Evolutionary conservation across 495 filamentous ascomycete species (phyloP), one percentile per base, ranked within the genome.

Genomic region (Massariosphaeria phaeospora): DNA sequence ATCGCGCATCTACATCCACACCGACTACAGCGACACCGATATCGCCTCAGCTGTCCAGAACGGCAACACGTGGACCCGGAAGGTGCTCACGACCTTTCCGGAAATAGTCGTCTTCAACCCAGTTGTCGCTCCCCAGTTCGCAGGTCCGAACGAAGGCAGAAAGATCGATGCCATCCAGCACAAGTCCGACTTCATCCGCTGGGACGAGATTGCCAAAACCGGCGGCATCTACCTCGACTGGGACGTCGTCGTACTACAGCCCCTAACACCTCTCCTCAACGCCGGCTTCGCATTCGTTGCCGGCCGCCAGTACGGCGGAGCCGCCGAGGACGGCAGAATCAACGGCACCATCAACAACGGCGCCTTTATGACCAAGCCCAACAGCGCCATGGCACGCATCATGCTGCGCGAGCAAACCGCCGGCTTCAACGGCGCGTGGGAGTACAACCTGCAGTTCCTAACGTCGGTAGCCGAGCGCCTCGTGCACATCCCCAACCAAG

Each of bases 111-210:
- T 24, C 3, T 34, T 3, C 17, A 46, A 55, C 27, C 8, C n/a
- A 17, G 42, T 55, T 31, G 15, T 21, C 2, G 23, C 30, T 3
- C 50, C 50, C 15, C 11, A 20, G 6, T 23, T n/a, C 9, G 42
- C 42, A 3, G 24, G 24, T 31, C n/a, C n/a, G n/a, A n/a, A n/a
- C n/a, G n/a, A n/a, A n/a, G 25, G 25, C 49, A 33, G 25, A 34
- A 8, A 21, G 20, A 46, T 29, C 30, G 6, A 8, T 6, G 29
- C 26, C 6, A 38, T 55, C 42, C 10, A 55, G 23, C 41, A 46
- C 41, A 55, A 55, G 18, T 55, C 52, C 20, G 52, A 55, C 33
- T 55, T 55, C 29, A 21, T 55, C 11, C 38, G 52, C 7, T 38
- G 27, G 29, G 39, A 55, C 7, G 13, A 55, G 30, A 25, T 55